Base-by-base conservation (phyloP, 176 grass and related monocot genomes). In the Secale cereale region DNA sequence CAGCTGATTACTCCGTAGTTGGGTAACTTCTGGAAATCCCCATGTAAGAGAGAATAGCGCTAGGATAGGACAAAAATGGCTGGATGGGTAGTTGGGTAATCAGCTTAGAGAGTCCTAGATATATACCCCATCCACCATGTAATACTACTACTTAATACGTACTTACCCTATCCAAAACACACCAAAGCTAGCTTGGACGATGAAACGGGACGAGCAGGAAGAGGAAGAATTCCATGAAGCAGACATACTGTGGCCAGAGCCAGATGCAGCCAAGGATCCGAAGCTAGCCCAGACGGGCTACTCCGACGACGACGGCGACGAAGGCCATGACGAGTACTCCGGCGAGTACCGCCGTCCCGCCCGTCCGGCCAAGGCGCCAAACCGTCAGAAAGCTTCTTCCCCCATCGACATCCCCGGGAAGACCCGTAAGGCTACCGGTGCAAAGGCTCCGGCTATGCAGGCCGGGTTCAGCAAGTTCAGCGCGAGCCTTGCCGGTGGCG, bases 211-310 rank as follows among this genome's bases (percentile, higher is more conserved):
- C 17, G 72, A 78, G 39, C 52, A 78, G 41, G 52, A 77, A 12
- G 78, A 77, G 23, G 70, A 84, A 19, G 83, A 82, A n/a, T 86
- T 90, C 22, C 79, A 82, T n/a, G 83, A 86, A 82, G 83, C 83
- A 35, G 88, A 90, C 3, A 80, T 90, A 76, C 66, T 87, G 15
- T 87, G 85, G 85, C 89, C 89, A 9, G 75, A 87, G 85, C 89
- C 89, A 9, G 75, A 87, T 10, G 80, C 75, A 23, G 45, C 80
- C 65, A 31, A 79, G 35, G 33, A 66, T 22, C 26, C 12, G 15
- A 56, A 82, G 40, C 8, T 40, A 16, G 10, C 72, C 33, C 56
- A 26, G 30, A 17, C 54, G 56, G 43, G 16, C 43, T 59, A 32
- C 56, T 65, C 26, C 33, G 41, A 41, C 14, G 14, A 25, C 41